Base-by-base conservation (phyloP, 1,284 basidiomycete genomes). In the Cryptococcus maquisensis region DNA sequence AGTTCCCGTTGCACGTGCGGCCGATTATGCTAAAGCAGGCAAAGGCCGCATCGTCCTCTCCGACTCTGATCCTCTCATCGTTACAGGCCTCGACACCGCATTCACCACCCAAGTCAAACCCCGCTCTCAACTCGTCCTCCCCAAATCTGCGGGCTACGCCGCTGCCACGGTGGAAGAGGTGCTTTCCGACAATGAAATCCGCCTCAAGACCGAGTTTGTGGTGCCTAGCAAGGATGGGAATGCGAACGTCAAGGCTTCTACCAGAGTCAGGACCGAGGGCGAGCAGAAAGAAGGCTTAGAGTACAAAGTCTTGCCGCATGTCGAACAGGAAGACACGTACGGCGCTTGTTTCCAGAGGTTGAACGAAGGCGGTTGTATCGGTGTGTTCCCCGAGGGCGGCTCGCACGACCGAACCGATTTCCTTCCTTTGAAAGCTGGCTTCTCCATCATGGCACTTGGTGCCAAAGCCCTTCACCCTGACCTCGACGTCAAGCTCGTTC, bases 321-420 rank as follows among this genome's bases (percentile, higher is more conserved):
- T 98, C 57, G 88, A 96, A 77, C 94, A 98, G 74, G 84, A 88
- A 58, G 84, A 91, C 59, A 98, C 98, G 86, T 99, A 98, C 74
- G 85, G 87, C 21, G 84, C 91, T 59, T 96, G 98, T 4, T 99
- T 97, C 74, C 82, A 90, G 65, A 84, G 85, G 59, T 79, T 99
- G 56, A 89, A 86, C 56, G 84, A 88, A 52, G 90, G 90, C 16
- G 91, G 91, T 10, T 86, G 87, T 64, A 93, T 98, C 61, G 91
- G 93, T 47, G 95, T 98, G 63, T 97, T 97, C 72, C 94, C 94
- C 45, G 94, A 97, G 85, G 90, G 93, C 64, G 94, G 94, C 54
- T 96, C 93, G 54, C 94, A 98, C 75, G 94, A 98, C 77, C 86
- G 94, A 39, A 94, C 90, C 16, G 93, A 97, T 72, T 82, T 97